Base-by-base conservation (phyloP, 1,284 basidiomycete genomes). In the Cryptococcus maquisensis region DNA sequence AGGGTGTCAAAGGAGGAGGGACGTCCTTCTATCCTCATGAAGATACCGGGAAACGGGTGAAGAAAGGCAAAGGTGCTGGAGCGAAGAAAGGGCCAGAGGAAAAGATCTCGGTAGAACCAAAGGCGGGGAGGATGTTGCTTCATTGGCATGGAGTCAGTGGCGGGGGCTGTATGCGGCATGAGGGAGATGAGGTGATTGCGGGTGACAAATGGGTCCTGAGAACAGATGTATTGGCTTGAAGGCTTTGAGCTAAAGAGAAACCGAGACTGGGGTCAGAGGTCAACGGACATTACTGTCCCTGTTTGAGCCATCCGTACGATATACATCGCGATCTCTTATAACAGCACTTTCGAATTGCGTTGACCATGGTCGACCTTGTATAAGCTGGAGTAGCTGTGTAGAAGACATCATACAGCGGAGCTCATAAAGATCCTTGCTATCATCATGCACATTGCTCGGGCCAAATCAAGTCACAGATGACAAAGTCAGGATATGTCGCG, bases 201-300 rank as follows among this genome's bases (percentile, higher is more conserved):
- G 88, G 88, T 2, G 82, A 79, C 2, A 90, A 90, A 79, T 89
- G 88, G 71, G 82, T 90, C 16, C 75, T 90, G 52, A 80, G 88
- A 23, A 85, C 85, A 1, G 87, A 91, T 69, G 74, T 90, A 39
- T 84, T 89, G 83, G 59, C 55, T 21, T 66, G 49, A 54, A 24
- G 28, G 44, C 12, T 10, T 32, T 32, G 28, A 32, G 6, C 6
- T 10, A 32, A 10, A 10, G 28, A 6, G 10, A 10, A 32, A 10
- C 6, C 28, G 28, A 32, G 28, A 32, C 28, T 32, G 28, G 10
- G 28, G 10, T 32, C 5, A 10, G 10, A 7, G 28, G 28, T 32
- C 28, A 32, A 32, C 28, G 28, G 28, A 10, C 28, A 32, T n/a
- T n/a, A n/a, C 28, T 32, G 6, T 7, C 28, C 28, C 28, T 32